Percentiles rank a stretch among this genome's conserved stretches.
Evolutionary conservation across 2,329 filamentous ascomycete species (phyloP).

Genomic region (Pestalotiopsis sp.): DNA sequence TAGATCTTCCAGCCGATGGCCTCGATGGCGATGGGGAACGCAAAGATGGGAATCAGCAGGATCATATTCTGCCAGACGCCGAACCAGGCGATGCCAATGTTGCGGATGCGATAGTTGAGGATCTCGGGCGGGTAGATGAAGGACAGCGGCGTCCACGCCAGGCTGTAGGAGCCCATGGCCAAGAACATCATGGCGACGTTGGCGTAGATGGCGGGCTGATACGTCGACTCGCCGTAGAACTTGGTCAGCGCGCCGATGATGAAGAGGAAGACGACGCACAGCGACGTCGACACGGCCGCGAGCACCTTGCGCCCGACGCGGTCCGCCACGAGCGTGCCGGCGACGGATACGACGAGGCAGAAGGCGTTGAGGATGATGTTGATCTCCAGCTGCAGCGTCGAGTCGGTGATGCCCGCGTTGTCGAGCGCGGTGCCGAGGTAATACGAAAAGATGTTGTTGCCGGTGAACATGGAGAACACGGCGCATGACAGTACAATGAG

Average conservation of each 20-base stretch:
- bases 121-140: constrained; percentile 29
- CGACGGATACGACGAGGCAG: constrained; percentile 14
- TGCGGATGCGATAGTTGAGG: constrained; percentile 27
- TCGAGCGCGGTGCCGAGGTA: constrained; percentile 43
- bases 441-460: constrained; percentile 41
- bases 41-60: constrained; percentile 12
- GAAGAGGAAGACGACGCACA: constrained; percentile 13
- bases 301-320: constrained; percentile 8
- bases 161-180: constrained; percentile 27
- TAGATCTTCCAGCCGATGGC: constrained; percentile 24
- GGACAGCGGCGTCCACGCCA: constrained; percentile 28
- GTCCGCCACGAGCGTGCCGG: constrained; percentile 12
- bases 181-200: constrained; percentile 26
- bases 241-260: constrained; percentile 13
- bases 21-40: constrained; percentile 20
- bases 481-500: neutral
- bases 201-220: constrained; percentile 14
- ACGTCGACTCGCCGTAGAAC: constrained; percentile 2
- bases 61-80: constrained; percentile 15
- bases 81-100: constrained; percentile 31
- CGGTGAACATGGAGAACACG: constrained; percentile 32
- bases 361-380: constrained; percentile 9
- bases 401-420: constrained; percentile 45
- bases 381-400: constrained; percentile 11
- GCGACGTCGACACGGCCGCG: neutral